Evolutionary conservation across 345 rosid species (phyloP).

Genomic region (Lepidium africanum): DNA sequence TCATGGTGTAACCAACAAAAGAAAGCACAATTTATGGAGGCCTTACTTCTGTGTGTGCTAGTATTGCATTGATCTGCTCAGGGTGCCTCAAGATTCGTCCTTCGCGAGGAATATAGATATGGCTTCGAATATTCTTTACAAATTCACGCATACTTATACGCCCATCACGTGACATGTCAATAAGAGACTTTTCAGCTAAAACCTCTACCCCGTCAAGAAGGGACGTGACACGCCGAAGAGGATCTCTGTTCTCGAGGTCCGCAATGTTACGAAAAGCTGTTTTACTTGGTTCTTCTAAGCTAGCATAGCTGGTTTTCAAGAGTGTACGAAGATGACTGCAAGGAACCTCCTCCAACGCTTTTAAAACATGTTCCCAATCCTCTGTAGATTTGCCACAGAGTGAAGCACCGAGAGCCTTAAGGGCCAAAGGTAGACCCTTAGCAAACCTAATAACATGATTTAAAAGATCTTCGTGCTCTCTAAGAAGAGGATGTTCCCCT

Average conservation of each 20-base stretch:
- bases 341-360: background rate
- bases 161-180: background rate
- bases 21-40: background rate
- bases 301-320: background rate
- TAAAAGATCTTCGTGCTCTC: background rate
- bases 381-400: background rate
- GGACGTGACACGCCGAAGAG: background rate
- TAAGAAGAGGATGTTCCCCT: background rate
- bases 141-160: background rate
- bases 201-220: background rate
- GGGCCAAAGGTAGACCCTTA: conserved; percentile 10
- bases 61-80: background rate
- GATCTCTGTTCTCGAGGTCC: background rate
- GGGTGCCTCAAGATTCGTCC: background rate
- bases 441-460: background rate
- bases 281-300: background rate
- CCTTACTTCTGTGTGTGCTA: background rate
- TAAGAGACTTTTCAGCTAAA: background rate
- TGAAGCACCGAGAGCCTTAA: background rate
- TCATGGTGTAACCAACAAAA: background rate
- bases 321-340: background rate
- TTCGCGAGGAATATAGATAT: background rate
- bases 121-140: background rate
- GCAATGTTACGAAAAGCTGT: background rate
- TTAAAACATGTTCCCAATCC: background rate